Evolutionary conservation across 2,329 filamentous ascomycete genomes (phyloP), one percentile per base, ranked within the genome.

Genomic region (Nemania sp.): DNA sequence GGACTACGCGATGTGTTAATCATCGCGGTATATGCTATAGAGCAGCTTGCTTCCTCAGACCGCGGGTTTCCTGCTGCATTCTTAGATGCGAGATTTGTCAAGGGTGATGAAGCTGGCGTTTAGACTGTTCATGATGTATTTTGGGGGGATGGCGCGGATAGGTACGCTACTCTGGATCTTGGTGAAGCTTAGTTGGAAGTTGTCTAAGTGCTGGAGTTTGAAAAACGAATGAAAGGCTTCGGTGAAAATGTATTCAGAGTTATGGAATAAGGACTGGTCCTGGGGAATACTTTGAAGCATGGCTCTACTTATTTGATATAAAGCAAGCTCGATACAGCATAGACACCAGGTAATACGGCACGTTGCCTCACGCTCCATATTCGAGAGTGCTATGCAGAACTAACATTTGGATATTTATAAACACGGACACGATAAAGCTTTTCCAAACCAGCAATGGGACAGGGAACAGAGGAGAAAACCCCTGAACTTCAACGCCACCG

Each of bases 121-220:
- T 21, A 52, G 43, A 57, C 53, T 17, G 63, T 66, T 32, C 21
- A 60, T 21, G 57, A 61, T 15, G 64, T 65, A 15, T 66, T 65
- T 47, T 42, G 50, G 3, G 62, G 62, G 6, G 59, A 21, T 7
- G 65, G 62, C 32, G 60, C 63, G 59, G 49, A 65, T 54, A 66
- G 61, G 56, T 42, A 60, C 18, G 53, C 62, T 13, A 64, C 65
- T 53, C 3, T 29, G 25, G 3, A 29, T 3, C 25, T 29, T 29
- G 25, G 25, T 29, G 3, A 29, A 29, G 4, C 25, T 29, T 4
- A 29, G 25, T 29, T 7, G 25, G 25, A 29, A 29, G 25, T 7
- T 29, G 25, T 29, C 25, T 29, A 3, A 29, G 25, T 29, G 25
- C 7, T 29, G 3, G 3, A 29, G 25, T 29, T 7, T 29, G 7